Conservation (phyloP, 306 rosid species). For the Glycine soja region DNA sequence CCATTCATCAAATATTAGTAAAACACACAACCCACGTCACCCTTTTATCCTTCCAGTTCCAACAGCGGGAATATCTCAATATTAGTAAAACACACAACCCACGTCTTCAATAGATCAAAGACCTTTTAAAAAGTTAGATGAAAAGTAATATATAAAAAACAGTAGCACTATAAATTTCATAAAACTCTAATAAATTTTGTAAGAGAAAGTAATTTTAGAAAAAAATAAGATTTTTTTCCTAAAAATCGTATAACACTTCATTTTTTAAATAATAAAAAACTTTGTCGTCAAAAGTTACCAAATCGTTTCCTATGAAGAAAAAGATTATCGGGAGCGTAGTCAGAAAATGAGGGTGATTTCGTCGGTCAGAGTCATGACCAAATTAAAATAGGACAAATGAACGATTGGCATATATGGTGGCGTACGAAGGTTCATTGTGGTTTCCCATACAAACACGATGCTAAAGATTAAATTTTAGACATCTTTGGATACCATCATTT, state of each 20-base stretch:
- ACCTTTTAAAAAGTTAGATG: no score
- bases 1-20: neutral
- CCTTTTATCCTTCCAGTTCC: neutral
- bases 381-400: neutral
- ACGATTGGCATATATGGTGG: neutral
- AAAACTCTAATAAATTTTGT: neutral
- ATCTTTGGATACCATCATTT: neutral
- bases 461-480: neutral
- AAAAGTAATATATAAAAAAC: no score
- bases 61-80: neutral
- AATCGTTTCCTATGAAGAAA: neutral
- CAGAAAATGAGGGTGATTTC: neutral
- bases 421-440: slow-evolving; percentile 14
- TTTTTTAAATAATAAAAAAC: neutral
- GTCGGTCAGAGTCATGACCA: neutral
- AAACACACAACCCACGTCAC: neutral
- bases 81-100: neutral
- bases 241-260: neutral
- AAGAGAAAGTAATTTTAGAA: neutral
- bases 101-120: neutral
- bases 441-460: neutral
- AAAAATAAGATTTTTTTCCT: neutral
- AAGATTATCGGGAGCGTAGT: no score
- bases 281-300: neutral
- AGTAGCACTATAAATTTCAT: no score